Evolutionary conservation across 106 monocot genomes (phyloP), one percentile per base, ranked within the genome.

Genomic region (Ottelia alismoides): DNA sequence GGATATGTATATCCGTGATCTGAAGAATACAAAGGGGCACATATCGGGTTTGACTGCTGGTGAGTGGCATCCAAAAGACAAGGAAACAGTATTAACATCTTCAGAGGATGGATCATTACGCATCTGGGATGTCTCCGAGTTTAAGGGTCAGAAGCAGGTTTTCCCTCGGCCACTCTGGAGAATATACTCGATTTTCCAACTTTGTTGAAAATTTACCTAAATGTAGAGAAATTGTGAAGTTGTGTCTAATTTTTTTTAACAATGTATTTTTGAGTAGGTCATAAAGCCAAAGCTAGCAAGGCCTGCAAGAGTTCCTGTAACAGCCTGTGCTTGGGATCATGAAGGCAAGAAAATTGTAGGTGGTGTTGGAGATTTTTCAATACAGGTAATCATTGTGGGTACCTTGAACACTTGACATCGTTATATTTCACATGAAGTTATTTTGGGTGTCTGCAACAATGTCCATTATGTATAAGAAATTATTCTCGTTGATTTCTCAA

Each of bases 1-100:
- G 11, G 98, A 98, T 46, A 98, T 98, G 98, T 98, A 98, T 68
- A 98, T 98, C 47, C 89, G 90, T 54, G 98, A 98, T 60, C 63
- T 98, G 31, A 98, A 98, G 62, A 90, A 98, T 67, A 98, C 98
- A 28, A 98, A 98, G 55, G 98, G 98, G 5, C 98, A 98, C 51
- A 98, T 98, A 45, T 76, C 82, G 74, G 98, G 98, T 28, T 68
- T 98, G 64, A 98, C 90, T 35, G 74, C 77, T 53, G 98, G 98
- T 68, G 90, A 98, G 60, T 98, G 98, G 90, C 90, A 80, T 58
- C 98, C 98, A 0, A 98, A 83, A 61, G 74, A 74, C 11, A 98
- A 90, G 47, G 85, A 98, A 28, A 76, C 85, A 14, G 76, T 98
- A 6, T 77, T 98, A 64, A 98, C 98, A 26, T 98, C 90, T 44